Evolutionary conservation across 768 basidiomycete genomes (phyloP), one percentile per base, ranked within the genome.

Genomic region (Amanita pseudoporphyria): DNA sequence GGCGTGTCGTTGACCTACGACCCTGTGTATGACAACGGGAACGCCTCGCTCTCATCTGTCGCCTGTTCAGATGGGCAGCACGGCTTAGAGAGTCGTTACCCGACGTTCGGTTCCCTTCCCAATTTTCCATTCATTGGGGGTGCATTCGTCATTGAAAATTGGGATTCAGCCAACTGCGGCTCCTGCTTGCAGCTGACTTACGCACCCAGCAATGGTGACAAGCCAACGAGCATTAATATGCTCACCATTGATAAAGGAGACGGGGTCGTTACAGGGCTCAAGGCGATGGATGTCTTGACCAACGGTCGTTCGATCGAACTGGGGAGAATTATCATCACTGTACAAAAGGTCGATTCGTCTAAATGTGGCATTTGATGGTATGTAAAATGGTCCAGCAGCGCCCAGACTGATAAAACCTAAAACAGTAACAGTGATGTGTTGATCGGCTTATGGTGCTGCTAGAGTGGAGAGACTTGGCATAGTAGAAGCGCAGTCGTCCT

Each of bases 51-150:
- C 32, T 41, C 53, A 52, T 61, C 43, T 12, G 51, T 52, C 6
- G 35, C 51, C 33, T 52, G 64, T 52, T 66, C 64, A 35, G 50
- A 71, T 49, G 75, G 76, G 7, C 48, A 57, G 31, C 59, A 74
- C 48, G 76, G 75, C 9, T 60, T 79, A 7, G 30, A 62, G 7
- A 61, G 59, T 26, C 58, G 57, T 12, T 79, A 64, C 60, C 63
- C 57, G 9, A 76, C 68, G 22, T 72, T 79, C 39, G 65, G 62
- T 5, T 61, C 64, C 35, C 59, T 82, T 24, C 76, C 78, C 10
- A 61, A 58, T 38, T 82, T 78, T 65, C 78, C 79, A 1, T 58
- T 63, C 61, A 72, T 82, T 57, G 78, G 76, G 26, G 78, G 71
- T 1, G 71, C 68, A 1, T 62, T 63, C 13, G 71, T 65, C 21